Percentiles rank a stretch among this genome's conserved stretches.
phyloP scores from a whole-genome alignment of 202 grass and related monocot species.

The Bolboschoenoplectus hybrid region DNA sequence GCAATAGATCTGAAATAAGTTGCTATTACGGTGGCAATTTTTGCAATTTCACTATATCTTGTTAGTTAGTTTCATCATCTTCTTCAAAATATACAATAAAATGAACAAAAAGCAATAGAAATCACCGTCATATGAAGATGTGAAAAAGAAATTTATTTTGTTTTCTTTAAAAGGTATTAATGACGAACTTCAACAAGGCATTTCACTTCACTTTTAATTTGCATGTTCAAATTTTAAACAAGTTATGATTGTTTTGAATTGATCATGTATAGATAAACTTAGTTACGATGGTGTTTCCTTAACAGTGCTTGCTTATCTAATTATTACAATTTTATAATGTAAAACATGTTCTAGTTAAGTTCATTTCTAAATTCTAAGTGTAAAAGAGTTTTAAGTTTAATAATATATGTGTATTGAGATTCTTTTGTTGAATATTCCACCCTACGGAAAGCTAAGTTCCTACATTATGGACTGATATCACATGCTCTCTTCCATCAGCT shows the following conservation, averaged over 20 bases:
- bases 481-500: neutral
- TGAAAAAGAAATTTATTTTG: neutral
- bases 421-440: neutral
- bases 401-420: neutral
- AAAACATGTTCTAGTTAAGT: neutral
- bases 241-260: neutral
- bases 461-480: neutral
- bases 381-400: neutral
- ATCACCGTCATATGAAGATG: neutral
- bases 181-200: neutral
- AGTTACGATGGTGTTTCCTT: neutral
- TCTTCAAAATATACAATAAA: neutral
- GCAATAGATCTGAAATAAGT: too few species aligned
- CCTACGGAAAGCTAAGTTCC: neutral
- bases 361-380: neutral
- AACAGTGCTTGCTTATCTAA: neutral
- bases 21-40: too few species aligned
- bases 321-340: slow-evolving; percentile 5
- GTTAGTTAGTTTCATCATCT: neutral
- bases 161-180: neutral
- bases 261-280: neutral
- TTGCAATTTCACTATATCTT: neutral
- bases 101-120: neutral
- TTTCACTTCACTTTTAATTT: neutral
- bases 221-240: neutral